Conservation (phyloP, 306 rosid species). For the Argentina anserina region DNA sequence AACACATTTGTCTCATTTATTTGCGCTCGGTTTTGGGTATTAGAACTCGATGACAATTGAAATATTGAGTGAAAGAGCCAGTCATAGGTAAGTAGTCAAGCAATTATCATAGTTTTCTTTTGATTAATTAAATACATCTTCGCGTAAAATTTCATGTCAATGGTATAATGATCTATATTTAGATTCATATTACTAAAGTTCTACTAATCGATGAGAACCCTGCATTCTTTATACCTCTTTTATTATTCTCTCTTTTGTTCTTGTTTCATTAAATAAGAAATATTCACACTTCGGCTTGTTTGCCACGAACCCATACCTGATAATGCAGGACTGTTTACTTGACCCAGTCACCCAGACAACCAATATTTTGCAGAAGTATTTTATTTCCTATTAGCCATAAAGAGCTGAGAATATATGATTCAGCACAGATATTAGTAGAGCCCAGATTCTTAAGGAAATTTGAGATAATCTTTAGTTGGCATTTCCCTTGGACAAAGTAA, state of each 20-base stretch:
- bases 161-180: neutral
- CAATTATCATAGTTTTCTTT: neutral
- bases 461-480: neutral
- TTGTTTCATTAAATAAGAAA: neutral
- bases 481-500: neutral
- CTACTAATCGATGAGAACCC: neutral
- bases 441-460: neutral
- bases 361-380: neutral
- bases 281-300: constrained; percentile 3
- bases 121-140: neutral
- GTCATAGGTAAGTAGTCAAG: neutral
- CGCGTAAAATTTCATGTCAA: neutral
- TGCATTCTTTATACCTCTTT: neutral
- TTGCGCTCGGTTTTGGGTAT: too few relatives aligned
- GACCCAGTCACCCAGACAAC: neutral
- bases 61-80: too few relatives aligned
- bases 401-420: constrained; percentile 18
- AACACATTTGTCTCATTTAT: too few relatives aligned
- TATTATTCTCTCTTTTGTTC: neutral
- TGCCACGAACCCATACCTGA: neutral
- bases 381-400: neutral
- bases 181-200: neutral
- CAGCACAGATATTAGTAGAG: neutral
- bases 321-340: neutral
- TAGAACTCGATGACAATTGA: neutral